These are phyloP conservation scores for Pulveroboletus sp. DNA, from an alignment of 768 basidiomycete species.

Conservation along the genomic window DNA sequence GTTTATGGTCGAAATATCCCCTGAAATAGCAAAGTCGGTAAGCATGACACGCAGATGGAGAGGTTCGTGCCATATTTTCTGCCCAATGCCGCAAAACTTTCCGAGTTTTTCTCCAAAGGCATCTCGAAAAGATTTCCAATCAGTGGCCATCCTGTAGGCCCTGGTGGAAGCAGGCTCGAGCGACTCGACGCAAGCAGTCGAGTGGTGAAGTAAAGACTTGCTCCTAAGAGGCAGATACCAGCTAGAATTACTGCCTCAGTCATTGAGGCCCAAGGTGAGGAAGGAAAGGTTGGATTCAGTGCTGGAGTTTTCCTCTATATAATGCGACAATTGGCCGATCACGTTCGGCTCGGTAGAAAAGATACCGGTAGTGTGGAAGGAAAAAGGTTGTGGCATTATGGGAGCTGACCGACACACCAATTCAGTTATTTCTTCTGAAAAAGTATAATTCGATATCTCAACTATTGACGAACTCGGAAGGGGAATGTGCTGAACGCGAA, in stretches of 20 bases:
- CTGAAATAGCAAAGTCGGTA: slow-evolving; percentile 19
- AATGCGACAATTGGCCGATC: not conserved
- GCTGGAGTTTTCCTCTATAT: not conserved
- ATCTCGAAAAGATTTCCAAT: slow-evolving; percentile 54
- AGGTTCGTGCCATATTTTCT: slow-evolving; percentile 45
- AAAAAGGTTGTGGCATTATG: no score
- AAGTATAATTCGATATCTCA: no score
- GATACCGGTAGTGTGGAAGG: no score
- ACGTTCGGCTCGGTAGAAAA: no score
- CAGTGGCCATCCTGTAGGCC: slow-evolving; percentile 33
- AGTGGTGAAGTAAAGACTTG: slow-evolving; percentile 8
- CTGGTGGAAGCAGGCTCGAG: slow-evolving; percentile 14
- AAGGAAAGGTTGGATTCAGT: no score
- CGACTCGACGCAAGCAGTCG: not conserved
- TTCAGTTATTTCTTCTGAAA: not conserved
- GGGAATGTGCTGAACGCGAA: no score
- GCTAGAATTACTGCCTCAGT: not conserved
- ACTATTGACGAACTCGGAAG: no score
- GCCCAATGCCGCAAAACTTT: slow-evolving; percentile 50
- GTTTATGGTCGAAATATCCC: slow-evolving; percentile 15
- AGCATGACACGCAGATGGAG: no score
- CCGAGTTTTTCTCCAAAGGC: slow-evolving; percentile 48
- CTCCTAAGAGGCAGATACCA: slow-evolving; percentile 15
- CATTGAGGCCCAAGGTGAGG: not conserved
- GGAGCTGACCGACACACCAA: no score